phyloP scores from a whole-genome alignment of 257 asterid genomes.

The Ligustrum vulgare region DNA sequence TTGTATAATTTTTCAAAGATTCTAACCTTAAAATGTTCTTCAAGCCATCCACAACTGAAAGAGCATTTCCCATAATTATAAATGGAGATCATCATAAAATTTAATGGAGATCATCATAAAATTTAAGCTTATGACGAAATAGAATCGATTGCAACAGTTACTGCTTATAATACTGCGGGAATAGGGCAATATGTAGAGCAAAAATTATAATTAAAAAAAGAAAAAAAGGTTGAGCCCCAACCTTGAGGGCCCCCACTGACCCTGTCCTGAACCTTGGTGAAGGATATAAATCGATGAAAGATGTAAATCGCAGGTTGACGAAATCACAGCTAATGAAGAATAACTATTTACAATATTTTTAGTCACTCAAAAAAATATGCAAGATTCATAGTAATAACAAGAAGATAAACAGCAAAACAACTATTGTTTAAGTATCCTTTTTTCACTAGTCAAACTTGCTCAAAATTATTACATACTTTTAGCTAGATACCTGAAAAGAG shows the following conservation, averaged over 20 bases:
- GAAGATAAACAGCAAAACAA: not conserved
- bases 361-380: not conserved
- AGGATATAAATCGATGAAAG: too few relatives aligned
- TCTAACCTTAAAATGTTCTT: too few relatives aligned
- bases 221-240: too few relatives aligned
- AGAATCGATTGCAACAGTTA: not conserved
- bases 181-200: too few relatives aligned
- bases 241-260: too few relatives aligned
- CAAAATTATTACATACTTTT: slow-evolving; percentile 15
- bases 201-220: too few relatives aligned
- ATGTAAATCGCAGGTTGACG: too few relatives aligned
- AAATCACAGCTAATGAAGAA: not conserved
- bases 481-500: slow-evolving; percentile 60
- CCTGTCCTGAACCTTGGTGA: too few relatives aligned
- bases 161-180: too few relatives aligned
- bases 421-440: not conserved
- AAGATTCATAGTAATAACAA: not conserved
- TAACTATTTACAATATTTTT: not conserved
- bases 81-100: not conserved
- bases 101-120: not conserved
- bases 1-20: too few relatives aligned
- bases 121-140: not conserved
- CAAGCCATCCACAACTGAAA: too few relatives aligned
- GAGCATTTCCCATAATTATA: not conserved
- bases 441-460: not conserved